Percentiles rank a stretch among this genome's conserved stretches.
phyloP scores from a whole-genome alignment of 192 early-diverging fungal species.

The Radiomyces spectabilis region DNA sequence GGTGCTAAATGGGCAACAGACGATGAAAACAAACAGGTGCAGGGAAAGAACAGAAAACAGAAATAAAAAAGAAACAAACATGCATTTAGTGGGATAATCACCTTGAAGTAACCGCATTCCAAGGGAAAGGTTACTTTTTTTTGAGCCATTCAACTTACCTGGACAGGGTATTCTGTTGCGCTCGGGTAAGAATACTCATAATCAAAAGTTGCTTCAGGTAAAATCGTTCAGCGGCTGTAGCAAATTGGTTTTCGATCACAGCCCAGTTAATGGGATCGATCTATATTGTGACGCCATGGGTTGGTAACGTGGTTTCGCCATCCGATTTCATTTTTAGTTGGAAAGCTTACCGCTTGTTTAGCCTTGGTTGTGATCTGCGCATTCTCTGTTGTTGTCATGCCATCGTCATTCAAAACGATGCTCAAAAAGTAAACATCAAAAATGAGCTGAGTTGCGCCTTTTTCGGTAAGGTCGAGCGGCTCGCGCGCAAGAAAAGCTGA shows the following conservation, averaged over 20 bases:
- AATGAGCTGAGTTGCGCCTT: conserved; percentile 54
- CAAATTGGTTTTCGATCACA: conserved; percentile 38
- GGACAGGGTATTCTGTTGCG: conserved; percentile 33
- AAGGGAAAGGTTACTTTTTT: neutral
- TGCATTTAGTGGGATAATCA: neutral
- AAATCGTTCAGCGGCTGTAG: conserved; percentile 47
- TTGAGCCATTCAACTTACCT: conserved; percentile 32
- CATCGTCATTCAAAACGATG: conserved; percentile 34
- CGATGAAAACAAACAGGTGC: no score
- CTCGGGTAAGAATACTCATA: conserved; percentile 41
- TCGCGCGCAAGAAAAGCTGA: neutral
- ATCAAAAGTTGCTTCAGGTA: conserved; percentile 47
- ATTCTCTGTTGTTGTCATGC: neutral
- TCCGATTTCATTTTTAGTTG: no score
- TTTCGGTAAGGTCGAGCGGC: conserved; percentile 28
- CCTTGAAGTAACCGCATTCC: no score
- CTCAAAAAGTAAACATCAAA: conserved; percentile 52
- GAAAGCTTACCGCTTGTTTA: neutral
- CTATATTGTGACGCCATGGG: conserved; percentile 17
- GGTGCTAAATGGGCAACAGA: no score
- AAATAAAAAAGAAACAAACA: neutral
- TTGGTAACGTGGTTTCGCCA: neutral
- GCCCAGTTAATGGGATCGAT: conserved; percentile 64
- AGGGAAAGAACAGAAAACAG: neutral
- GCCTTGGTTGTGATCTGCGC: no score